phyloP scores from a whole-genome alignment of 495 filamentous ascomycete species.

The Aspergillus nanangensis region DNA sequence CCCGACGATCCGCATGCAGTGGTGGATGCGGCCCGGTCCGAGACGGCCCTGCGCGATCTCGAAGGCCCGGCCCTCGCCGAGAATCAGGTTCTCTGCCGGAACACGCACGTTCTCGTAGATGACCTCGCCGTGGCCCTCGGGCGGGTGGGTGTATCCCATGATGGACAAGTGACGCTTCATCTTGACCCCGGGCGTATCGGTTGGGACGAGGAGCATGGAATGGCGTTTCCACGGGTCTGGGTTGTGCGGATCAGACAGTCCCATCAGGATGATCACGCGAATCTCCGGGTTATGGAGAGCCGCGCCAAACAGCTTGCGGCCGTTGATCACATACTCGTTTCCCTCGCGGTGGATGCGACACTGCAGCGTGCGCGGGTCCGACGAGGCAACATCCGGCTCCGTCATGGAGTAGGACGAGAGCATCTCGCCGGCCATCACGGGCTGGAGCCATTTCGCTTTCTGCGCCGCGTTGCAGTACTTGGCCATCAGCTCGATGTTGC shows the following conservation, averaged over 20 bases:
- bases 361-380: conserved; percentile 6
- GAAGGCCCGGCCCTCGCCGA: conserved; percentile 6
- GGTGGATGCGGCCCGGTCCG: conserved; percentile 11
- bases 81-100: conserved; percentile 2
- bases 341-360: background rate
- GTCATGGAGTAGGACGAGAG: conserved; percentile 10
- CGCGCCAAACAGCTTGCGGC: conserved; percentile 1
- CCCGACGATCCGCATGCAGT: conserved; percentile 10
- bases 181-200: conserved; percentile 7
- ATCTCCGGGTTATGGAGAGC: background rate
- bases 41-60: conserved; percentile 10
- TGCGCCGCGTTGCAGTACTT: conserved; percentile 9
- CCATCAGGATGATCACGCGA: conserved; percentile 5
- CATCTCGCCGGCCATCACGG: conserved; percentile 1
- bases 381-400: conserved; percentile 8
- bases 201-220: conserved; percentile 4
- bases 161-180: conserved; percentile 6
- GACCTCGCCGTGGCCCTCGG: conserved; percentile 7
- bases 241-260: conserved; percentile 2
- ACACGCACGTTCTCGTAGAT: conserved; percentile 8
- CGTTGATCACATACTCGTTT: conserved; percentile 9
- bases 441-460: conserved; percentile 5
- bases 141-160: conserved; percentile 8
- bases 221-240: conserved; percentile 1
- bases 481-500: conserved; percentile 10